These are phyloP conservation scores for Flaveria ramosissima DNA, from an alignment of 129 eudicot species.

Conservation along the genomic window DNA sequence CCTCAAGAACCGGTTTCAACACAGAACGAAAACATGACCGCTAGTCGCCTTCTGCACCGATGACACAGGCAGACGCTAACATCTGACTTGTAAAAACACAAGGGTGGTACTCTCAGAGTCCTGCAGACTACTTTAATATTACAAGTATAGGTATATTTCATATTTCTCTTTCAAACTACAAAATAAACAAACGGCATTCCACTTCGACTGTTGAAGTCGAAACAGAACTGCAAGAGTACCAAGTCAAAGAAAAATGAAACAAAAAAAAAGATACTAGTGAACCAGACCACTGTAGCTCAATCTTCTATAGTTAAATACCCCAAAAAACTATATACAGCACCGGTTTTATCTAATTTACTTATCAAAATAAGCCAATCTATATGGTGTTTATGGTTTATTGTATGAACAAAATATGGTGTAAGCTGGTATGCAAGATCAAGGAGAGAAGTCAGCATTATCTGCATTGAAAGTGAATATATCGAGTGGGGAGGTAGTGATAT, in stretches of 20 bases:
- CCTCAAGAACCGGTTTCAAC: background rate
- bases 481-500: slow-evolving; percentile 49
- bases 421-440: slow-evolving; percentile 23
- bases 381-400: slow-evolving; percentile 27
- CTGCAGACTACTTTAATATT: background rate
- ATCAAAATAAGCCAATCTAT: slow-evolving; percentile 1
- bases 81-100: background rate
- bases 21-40: background rate
- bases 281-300: slow-evolving; percentile 22
- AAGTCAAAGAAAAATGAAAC: background rate
- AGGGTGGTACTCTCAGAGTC: background rate
- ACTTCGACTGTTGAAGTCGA: slow-evolving; percentile 1
- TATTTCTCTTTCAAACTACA: slow-evolving; percentile 17
- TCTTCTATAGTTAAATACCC: slow-evolving; percentile 21
- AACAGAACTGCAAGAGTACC: slow-evolving; percentile 8
- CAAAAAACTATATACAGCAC: slow-evolving; percentile 31
- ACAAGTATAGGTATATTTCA: slow-evolving; percentile 11
- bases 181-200: slow-evolving; percentile 12
- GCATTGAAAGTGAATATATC: slow-evolving; percentile 60
- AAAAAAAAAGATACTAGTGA: background rate
- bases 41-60: background rate
- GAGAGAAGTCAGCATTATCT: slow-evolving; percentile 41
- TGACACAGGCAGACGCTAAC: background rate
- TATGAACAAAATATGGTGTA: slow-evolving; percentile 32
- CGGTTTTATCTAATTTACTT: slow-evolving; percentile 19